A percentile compares a stretch with the other conserved stretches of the same genome.
These are phyloP conservation scores for Fusarium odoratissimum DNA, from an alignment of 2,329 filamentous ascomycete genomes.

Conservation along the genomic window DNA sequence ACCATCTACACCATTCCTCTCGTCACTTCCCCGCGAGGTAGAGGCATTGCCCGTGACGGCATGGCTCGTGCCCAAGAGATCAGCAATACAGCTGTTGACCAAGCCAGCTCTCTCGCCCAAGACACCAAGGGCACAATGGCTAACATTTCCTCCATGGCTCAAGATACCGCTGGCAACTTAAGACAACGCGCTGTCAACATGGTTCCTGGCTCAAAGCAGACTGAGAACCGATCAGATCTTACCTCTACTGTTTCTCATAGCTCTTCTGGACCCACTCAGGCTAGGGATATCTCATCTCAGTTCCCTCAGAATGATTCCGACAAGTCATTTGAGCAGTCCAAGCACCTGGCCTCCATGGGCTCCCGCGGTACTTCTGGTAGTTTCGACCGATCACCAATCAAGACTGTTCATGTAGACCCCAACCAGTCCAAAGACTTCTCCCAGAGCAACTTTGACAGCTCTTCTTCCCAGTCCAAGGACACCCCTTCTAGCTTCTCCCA, in stretches of 20 bases:
- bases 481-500: not conserved
- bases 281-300: conserved; percentile 13
- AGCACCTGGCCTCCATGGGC: not conserved
- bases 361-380: not conserved
- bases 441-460: not conserved
- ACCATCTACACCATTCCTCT: conserved; percentile 31
- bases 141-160: conserved; percentile 27
- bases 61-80: conserved; percentile 26
- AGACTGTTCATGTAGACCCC: not conserved
- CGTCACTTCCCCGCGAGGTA: conserved; percentile 18
- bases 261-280: conserved; percentile 4
- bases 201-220: conserved; percentile 4
- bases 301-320: not conserved
- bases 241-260: conserved; percentile 4
- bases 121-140: conserved; percentile 21
- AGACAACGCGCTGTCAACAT: conserved; percentile 18
- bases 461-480: not conserved
- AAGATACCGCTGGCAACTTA: conserved; percentile 16
- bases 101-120: conserved; percentile 16
- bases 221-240: not conserved
- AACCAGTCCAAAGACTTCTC: not conserved
- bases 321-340: not conserved
- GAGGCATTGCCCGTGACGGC: conserved; percentile 20
- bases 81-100: conserved; percentile 17
- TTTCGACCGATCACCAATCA: not conserved